Base-by-base conservation (phyloP, 805 yeast species). In the Yamadazyma sp. region DNA sequence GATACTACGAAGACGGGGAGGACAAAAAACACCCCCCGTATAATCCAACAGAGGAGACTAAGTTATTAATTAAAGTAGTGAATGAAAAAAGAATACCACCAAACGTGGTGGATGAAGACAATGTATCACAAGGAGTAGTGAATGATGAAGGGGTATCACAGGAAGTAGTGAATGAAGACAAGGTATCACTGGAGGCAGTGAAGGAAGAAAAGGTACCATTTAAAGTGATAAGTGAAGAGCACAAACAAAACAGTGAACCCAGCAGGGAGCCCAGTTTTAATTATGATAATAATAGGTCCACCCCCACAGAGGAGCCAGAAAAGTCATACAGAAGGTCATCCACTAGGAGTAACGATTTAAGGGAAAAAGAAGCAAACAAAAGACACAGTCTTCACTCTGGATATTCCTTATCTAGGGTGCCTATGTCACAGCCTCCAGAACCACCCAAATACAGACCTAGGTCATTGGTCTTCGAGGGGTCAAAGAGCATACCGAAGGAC, bases 31-130 rank as follows among this genome's bases (percentile, higher is more conserved):
- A 30, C 3, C 8, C 15, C 4, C 17, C 20, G 14, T 30, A 24
- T 3, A n/a, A 20, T 17, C 33, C 12, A 5, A 20, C 33, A n/a
- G 33, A 30, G 12, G 33, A 19, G n/a, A 20, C 33, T n/a, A 20
- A 30, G 8, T 16, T n/a, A 13, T 18, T 24, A 5, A 6, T 9
- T 6, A 16, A 30, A 19, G 14, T n/a, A 30, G 5, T n/a, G 10
- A 25, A 25, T 11, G 24, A 21, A 25, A 14, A 25, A 25, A 25
- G 23, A 21, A 8, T 10, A 8, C 23, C 23, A 7, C 23, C 10
- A 10, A 21, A 21, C 9, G 23, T 7, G 23, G 10, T 21, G 23
- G 10, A 10, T 8, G 23, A 21, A n/a, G n/a, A n/a, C n/a, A n/a
- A n/a, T n/a, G n/a, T n/a, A n/a, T n/a, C n/a, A n/a, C n/a, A n/a